Conservation (phyloP, 257 asterid genomes). For the Perilla frutescens region DNA sequence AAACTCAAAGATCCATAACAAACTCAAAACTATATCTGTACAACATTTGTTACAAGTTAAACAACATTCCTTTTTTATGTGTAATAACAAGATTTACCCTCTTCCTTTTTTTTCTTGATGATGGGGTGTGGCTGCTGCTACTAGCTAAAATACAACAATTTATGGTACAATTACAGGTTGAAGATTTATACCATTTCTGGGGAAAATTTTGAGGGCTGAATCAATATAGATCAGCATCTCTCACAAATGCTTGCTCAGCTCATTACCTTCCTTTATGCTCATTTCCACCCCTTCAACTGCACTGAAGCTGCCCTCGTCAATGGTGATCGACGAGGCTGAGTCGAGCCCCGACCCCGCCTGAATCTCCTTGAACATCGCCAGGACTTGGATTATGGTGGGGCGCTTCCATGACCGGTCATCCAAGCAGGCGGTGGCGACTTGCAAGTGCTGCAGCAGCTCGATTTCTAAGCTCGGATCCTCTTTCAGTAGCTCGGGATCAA, state of each 20-base stretch:
- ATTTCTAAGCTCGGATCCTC: conserved; percentile 80
- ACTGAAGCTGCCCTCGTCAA: conserved; percentile 48
- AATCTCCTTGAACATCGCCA: conserved; percentile 86
- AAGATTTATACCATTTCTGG: background rate
- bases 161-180: conserved; percentile 30
- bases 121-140: conserved; percentile 1
- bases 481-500: conserved; percentile 62
- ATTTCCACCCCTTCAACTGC: conserved; percentile 64
- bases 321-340: conserved; percentile 56
- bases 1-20: conserved; percentile 41
- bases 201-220: conserved; percentile 26
- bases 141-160: conserved; percentile 57
- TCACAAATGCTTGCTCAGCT: conserved; percentile 71
- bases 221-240: conserved; percentile 3
- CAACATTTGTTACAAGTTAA: conserved; percentile 76
- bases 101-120: conserved; percentile 13
- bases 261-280: conserved; percentile 90
- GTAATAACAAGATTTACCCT: conserved; percentile 48
- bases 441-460: conserved; percentile 76
- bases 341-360: conserved; percentile 78
- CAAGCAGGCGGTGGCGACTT: conserved; percentile 76
- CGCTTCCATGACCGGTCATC: conserved; percentile 88
- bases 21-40: conserved; percentile 70
- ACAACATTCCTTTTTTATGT: conserved; percentile 42
- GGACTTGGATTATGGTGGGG: conserved; percentile 85